phyloP scores from a whole-genome alignment of 805 yeast species.

The Wickerhamiella domercqiae region DNA sequence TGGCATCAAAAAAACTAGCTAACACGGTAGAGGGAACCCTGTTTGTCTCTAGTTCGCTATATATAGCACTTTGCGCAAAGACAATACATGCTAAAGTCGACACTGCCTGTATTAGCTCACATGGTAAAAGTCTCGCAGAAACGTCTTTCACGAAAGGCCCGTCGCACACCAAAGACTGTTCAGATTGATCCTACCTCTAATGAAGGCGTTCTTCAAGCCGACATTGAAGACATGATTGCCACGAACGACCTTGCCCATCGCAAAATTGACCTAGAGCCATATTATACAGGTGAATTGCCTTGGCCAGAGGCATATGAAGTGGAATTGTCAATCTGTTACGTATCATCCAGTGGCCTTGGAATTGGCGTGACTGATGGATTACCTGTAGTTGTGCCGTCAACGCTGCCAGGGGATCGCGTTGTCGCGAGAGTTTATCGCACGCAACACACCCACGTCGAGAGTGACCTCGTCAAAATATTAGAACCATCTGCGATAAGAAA shows the following conservation, averaged over 20 bases:
- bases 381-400: conserved; percentile 69
- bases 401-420: conserved; percentile 72
- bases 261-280: conserved; percentile 44
- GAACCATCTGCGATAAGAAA: conserved; percentile 33
- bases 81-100: too few species aligned
- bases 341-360: conserved; percentile 81
- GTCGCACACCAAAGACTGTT: conserved; percentile 29
- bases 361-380: conserved; percentile 39
- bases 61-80: too few species aligned
- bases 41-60: too few species aligned
- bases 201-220: conserved; percentile 59
- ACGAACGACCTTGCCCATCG: conserved; percentile 21
- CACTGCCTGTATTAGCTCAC: too few species aligned
- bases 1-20: too few species aligned
- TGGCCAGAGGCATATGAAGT: conserved; percentile 42
- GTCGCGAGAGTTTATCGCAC: conserved; percentile 60
- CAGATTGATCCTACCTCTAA: conserved; percentile 71
- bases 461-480: conserved; percentile 48
- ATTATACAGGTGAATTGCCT: conserved; percentile 36
- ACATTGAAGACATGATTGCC: conserved; percentile 39
- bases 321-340: conserved; percentile 39
- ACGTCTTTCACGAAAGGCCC: neutral
- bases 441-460: conserved; percentile 56
- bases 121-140: neutral
- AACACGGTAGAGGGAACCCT: too few species aligned